phyloP scores from a whole-genome alignment of 2,329 filamentous ascomycete genomes.

The Fusarium floridanum region DNA sequence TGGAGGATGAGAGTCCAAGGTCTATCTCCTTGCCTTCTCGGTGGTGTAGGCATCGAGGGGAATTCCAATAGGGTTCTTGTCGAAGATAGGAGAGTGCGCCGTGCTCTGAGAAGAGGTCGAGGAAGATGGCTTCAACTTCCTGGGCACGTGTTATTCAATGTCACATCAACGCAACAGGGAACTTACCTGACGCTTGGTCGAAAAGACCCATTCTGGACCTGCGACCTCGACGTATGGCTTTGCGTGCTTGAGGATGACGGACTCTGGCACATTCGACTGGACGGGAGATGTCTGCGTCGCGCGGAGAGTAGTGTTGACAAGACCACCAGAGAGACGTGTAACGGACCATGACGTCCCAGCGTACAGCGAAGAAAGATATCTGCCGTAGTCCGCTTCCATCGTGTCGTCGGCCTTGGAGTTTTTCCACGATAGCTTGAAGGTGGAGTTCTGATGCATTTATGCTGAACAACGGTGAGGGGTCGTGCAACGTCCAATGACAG shows the following conservation, averaged over 20 bases:
- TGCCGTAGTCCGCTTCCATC: not conserved
- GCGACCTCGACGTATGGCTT: slow-evolving; percentile 28
- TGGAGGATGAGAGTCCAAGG: not conserved
- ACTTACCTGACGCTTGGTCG: slow-evolving; percentile 29
- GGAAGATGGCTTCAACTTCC: slow-evolving; percentile 1
- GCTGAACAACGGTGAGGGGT: not conserved
- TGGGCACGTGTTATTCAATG: not conserved
- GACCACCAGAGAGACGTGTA: slow-evolving; percentile 21
- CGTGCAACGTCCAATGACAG: not conserved
- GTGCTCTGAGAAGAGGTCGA: not conserved
- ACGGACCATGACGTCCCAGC: not conserved
- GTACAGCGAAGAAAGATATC: not conserved
- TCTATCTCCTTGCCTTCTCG: not conserved
- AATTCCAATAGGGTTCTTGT: slow-evolving; percentile 2
- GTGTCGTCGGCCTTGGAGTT: not conserved
- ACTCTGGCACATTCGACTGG: slow-evolving; percentile 12
- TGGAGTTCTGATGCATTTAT: not conserved
- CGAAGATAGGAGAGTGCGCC: not conserved
- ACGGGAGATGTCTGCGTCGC: slow-evolving; percentile 1
- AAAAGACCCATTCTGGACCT: slow-evolving; percentile 26
- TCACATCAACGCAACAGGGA: not conserved
- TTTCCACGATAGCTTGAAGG: not conserved
- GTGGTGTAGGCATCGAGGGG: not conserved
- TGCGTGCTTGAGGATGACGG: slow-evolving; percentile 37
- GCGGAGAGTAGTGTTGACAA: slow-evolving; percentile 33